Evolutionary conservation across 1,284 basidiomycete genomes (phyloP).

Genomic region (Rhodotorula sp.): DNA sequence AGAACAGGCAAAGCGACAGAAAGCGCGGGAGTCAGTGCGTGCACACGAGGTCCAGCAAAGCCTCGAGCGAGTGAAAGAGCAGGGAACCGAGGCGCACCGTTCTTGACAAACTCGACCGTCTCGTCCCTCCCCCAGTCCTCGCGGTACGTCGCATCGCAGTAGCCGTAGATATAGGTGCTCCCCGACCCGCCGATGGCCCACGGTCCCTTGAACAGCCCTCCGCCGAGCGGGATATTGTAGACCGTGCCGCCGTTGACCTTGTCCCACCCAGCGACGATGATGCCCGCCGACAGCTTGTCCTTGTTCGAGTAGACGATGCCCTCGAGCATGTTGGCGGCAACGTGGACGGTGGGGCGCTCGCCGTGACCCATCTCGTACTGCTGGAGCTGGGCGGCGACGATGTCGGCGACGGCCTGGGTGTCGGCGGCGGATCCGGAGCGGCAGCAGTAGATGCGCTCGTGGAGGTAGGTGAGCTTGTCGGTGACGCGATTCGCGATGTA

Average conservation of each 20-base stretch:
- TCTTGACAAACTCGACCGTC: conserved; percentile 92
- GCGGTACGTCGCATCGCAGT: conserved; percentile 96
- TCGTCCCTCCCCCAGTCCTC: conserved; percentile 90
- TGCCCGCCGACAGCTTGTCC: conserved; percentile 75
- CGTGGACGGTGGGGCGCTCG: conserved; percentile 73
- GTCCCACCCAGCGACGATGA: conserved; percentile 99
- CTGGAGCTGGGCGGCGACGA: conserved; percentile 61
- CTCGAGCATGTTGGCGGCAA: conserved; percentile 83
- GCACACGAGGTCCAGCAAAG: no score
- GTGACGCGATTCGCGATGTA: conserved; percentile 99
- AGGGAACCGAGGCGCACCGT: conserved; percentile 65
- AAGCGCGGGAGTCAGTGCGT: neutral
- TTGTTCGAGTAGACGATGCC: conserved; percentile 94
- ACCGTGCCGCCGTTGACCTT: conserved; percentile 88
- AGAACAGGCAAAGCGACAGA: no score
- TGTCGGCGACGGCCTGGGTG: conserved; percentile 92
- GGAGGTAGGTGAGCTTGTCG: conserved; percentile 94
- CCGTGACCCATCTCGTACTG: conserved; percentile 63
- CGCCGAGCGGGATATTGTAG: conserved; percentile 93
- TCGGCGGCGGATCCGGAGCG: conserved; percentile 97
- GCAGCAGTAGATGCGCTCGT: conserved; percentile 99
- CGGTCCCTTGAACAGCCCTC: conserved; percentile 88
- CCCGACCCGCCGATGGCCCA: conserved; percentile 99
- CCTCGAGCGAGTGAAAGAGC: neutral
- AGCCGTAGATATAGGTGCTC: conserved; percentile 97